These are phyloP conservation scores for Parietichytrium sp. DNA, from an alignment of 108 stramenopile species.

Conservation along the genomic window DNA sequence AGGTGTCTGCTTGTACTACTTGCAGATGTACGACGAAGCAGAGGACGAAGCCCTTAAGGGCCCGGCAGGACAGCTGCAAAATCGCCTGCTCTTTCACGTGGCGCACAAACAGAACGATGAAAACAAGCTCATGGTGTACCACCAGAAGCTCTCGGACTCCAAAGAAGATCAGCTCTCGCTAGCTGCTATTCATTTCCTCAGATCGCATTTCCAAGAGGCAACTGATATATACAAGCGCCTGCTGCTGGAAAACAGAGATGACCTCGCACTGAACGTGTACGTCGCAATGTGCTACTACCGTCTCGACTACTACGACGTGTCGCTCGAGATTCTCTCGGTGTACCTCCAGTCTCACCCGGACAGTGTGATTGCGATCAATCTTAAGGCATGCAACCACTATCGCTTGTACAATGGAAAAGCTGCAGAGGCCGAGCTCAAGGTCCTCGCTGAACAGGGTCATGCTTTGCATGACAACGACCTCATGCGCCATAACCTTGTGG, in stretches of 20 bases:
- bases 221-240: constrained; percentile 75
- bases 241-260: constrained; percentile 69
- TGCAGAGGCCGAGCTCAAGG: constrained; percentile 73
- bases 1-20: constrained; percentile 60
- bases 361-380: constrained; percentile 69
- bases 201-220: constrained; percentile 74
- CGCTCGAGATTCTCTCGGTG: constrained; percentile 72
- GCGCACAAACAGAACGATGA: constrained; percentile 70
- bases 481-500: constrained; percentile 73
- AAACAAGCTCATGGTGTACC: constrained; percentile 69
- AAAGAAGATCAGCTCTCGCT: constrained; percentile 76
- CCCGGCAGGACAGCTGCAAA: constrained; percentile 61
- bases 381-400: constrained; percentile 82
- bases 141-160: constrained; percentile 68
- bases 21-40: constrained; percentile 52
- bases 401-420: constrained; percentile 78
- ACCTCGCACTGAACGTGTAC: constrained; percentile 78
- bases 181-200: constrained; percentile 76
- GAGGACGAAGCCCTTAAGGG: constrained; percentile 55
- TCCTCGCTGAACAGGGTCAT: constrained; percentile 44
- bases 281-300: constrained; percentile 85
- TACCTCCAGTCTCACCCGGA: constrained; percentile 71
- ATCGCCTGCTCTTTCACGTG: constrained; percentile 72
- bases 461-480: constrained; percentile 61
- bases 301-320: constrained; percentile 75